Evolutionary conservation across 2,329 filamentous ascomycete species (phyloP).

Genomic region (Ascochyta viciae-villosae): DNA sequence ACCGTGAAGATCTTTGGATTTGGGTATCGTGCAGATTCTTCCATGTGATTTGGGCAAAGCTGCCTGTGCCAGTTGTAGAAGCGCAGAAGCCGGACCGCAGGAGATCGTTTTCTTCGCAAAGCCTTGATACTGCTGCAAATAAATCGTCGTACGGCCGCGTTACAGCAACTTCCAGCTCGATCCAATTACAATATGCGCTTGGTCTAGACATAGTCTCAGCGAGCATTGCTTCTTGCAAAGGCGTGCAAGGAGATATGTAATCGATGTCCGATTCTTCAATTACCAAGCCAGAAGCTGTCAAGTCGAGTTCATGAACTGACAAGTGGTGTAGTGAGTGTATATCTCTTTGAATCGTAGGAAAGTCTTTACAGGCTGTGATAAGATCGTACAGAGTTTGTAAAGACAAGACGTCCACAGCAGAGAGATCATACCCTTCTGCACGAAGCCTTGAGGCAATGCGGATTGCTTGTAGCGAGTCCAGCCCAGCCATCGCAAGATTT

Average conservation of each 20-base stretch:
- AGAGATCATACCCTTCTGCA: conserved; percentile 60
- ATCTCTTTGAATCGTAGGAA: background rate
- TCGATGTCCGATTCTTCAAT: conserved; percentile 17
- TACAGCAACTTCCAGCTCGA: conserved; percentile 67
- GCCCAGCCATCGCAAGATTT: conserved; percentile 61
- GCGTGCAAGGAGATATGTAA: conserved; percentile 67
- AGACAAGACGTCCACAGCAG: conserved; percentile 68
- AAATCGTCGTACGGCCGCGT: conserved; percentile 50
- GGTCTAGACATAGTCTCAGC: conserved; percentile 69
- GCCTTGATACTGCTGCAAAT: conserved; percentile 32
- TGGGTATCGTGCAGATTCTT: conserved; percentile 54
- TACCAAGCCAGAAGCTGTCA: background rate
- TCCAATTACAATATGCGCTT: conserved; percentile 77
- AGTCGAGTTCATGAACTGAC: background rate
- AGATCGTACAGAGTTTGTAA: conserved; percentile 55
- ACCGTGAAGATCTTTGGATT: conserved; percentile 52
- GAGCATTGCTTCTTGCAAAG: conserved; percentile 81
- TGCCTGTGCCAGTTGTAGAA: conserved; percentile 48
- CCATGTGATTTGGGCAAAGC: conserved; percentile 72
- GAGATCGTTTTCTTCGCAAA: conserved; percentile 63
- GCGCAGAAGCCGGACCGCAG: conserved; percentile 76
- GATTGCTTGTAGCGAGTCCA: conserved; percentile 73
- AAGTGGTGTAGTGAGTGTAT: background rate
- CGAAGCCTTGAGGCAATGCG: conserved; percentile 70
- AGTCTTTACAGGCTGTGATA: conserved; percentile 26